Base-by-base conservation (phyloP, 1,284 basidiomycete species). In the Ceratobasidium sp. region DNA sequence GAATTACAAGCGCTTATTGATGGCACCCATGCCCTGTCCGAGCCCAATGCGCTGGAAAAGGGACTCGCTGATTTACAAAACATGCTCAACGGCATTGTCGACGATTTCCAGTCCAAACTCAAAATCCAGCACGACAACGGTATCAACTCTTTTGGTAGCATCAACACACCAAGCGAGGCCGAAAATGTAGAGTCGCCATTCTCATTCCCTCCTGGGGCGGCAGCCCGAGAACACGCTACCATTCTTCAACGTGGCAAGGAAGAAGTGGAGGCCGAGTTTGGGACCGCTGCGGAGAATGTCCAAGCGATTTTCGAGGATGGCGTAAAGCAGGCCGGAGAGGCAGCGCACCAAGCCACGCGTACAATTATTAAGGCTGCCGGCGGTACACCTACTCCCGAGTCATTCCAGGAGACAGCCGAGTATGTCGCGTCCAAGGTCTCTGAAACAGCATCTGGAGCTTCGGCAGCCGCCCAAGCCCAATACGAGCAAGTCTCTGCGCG, bases 271-370 rank as follows among this genome's bases (percentile, higher is more conserved):
- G 59, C 43, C 39, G 53, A 58, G 28, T 16, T 46, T 12, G 67
- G 67, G n/a, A 58, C 39, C 26, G 67, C 53, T 6, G 67, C 52
- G 16, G 67, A 70, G 21, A 70, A 58, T 28, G 53, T 50, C 32
- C 71, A 72, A 46, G 71, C 57, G 8, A 62, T 62, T 43, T 72
- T 61, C 30, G 48, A 28, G 2, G 71, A 41, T 41, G 71, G 55
- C 21, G 55, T 58, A 32, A 60, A 71, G 34, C 55, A 58, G 30
- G 69, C 60, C 26, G 48, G 50, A 6, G 46, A 61, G 50, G 58
- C 58, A 3, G 58, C 57, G 32, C 71, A 72, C 53, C 71, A 72
- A 30, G 71, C 71, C 21, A 72, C 59, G 16, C 71, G 71, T 53
- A 30, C 71, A 14, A 58, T 62, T 21, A 62, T 62, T 50, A 72